Percentiles rank a stretch among this genome's conserved stretches.
These are phyloP conservation scores for Asterochloris erici DNA, from an alignment of 139 green algal genomes.

Conservation along the genomic window DNA sequence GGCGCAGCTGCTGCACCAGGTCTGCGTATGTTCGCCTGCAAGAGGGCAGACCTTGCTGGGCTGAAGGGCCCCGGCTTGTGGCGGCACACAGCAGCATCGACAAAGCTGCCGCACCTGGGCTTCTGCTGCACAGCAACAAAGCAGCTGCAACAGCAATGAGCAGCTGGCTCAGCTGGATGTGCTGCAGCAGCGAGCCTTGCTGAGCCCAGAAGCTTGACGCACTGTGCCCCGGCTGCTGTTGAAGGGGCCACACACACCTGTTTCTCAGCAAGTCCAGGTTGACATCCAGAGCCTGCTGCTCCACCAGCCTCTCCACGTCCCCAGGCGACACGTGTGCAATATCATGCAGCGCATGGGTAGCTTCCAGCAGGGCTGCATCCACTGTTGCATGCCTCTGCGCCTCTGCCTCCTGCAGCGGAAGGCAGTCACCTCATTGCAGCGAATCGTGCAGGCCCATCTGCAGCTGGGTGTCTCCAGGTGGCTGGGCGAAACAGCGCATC, in stretches of 20 bases:
- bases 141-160: no score
- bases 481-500: no score
- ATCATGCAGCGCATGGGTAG: conserved; percentile 33
- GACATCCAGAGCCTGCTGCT: conserved; percentile 46
- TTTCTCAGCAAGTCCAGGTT: conserved; percentile 55
- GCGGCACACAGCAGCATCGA: no score
- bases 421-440: background rate
- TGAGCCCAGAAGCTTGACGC: no score
- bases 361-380: conserved; percentile 25
- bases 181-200: no score
- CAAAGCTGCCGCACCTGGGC: no score
- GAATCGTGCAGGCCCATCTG: background rate
- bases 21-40: conserved; percentile 39
- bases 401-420: conserved; percentile 38
- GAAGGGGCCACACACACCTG: conserved; percentile 32
- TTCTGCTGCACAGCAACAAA: no score
- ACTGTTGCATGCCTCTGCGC: conserved; percentile 18
- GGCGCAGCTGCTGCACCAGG: conserved; percentile 41
- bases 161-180: no score
- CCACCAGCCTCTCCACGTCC: conserved; percentile 51
- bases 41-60: background rate
- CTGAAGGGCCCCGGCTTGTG: background rate
- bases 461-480: no score
- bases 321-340: conserved; percentile 48
- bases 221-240: no score